These are phyloP conservation scores for Cryptococcus deneoformans DNA, from an alignment of 1,284 basidiomycete species.

Conservation along the genomic window DNA sequence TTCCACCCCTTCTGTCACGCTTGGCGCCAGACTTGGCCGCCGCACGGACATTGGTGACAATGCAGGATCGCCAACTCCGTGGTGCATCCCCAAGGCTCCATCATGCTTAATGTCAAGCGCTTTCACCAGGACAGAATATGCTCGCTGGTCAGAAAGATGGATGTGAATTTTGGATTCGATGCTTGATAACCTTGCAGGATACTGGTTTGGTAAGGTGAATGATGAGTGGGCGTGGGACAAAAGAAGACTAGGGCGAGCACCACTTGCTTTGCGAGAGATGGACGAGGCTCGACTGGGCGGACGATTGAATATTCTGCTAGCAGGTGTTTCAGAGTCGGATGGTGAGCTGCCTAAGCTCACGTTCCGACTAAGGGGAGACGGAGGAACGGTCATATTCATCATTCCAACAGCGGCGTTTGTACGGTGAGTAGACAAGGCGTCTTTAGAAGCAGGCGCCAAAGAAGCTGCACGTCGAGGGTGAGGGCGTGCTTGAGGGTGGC, in stretches of 20 bases:
- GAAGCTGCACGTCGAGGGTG: not conserved
- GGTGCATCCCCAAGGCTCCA: not conserved
- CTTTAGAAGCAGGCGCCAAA: not conserved
- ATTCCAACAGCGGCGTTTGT: not conserved
- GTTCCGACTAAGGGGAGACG: slow-evolving; percentile 17
- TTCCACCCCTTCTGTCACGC: slow-evolving; percentile 6
- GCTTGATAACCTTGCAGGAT: slow-evolving; percentile 1
- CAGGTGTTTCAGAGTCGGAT: not conserved
- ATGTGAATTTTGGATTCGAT: slow-evolving; percentile 6
- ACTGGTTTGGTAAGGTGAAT: not conserved
- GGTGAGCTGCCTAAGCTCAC: slow-evolving; percentile 14
- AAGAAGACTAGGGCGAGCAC: not conserved
- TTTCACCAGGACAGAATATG: slow-evolving; percentile 18
- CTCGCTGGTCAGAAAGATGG: slow-evolving; percentile 28
- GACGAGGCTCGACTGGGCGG: slow-evolving; percentile 16
- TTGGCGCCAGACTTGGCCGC: slow-evolving; percentile 9
- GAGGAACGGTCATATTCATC: not conserved
- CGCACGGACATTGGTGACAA: slow-evolving; percentile 6
- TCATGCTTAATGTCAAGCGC: slow-evolving; percentile 25
- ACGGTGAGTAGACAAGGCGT: not conserved
- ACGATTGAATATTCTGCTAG: slow-evolving; percentile 1
- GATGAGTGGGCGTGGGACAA: not conserved
- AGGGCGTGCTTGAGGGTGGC: not conserved
- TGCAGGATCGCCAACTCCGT: not conserved
- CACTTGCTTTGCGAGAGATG: slow-evolving; percentile 8